Conservation (phyloP, 1,284 basidiomycete genomes). For the Cerioporus squamosus region DNA sequence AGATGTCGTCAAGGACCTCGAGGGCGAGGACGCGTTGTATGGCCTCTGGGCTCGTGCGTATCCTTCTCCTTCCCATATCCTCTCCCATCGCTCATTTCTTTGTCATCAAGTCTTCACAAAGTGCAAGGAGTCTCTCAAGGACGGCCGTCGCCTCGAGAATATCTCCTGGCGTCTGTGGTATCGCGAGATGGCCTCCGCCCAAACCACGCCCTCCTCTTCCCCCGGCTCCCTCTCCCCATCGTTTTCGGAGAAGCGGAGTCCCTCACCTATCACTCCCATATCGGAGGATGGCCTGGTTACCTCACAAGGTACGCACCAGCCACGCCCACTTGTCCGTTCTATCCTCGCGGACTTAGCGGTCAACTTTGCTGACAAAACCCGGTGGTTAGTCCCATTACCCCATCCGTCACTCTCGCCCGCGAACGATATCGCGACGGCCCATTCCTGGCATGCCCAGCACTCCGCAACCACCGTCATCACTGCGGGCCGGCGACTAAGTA, state of each 20-base stretch:
- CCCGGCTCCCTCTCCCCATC: constrained; percentile 37
- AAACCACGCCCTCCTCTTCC: constrained; percentile 35
- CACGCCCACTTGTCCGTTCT: neutral
- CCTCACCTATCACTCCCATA: constrained; percentile 38
- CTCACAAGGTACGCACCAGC: constrained; percentile 17
- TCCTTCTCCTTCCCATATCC: constrained; percentile 4
- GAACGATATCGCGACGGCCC: constrained; percentile 20
- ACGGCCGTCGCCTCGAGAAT: constrained; percentile 82
- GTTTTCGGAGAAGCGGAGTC: constrained; percentile 27
- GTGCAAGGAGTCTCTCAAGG: constrained; percentile 77
- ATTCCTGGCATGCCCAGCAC: constrained; percentile 34
- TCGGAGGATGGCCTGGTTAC: constrained; percentile 33
- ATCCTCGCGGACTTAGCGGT: constrained; percentile 13
- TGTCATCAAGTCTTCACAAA: constrained; percentile 74
- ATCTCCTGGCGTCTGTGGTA: constrained; percentile 88
- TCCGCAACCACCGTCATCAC: constrained; percentile 25
- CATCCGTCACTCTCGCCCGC: constrained; percentile 9
- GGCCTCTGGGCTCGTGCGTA: constrained; percentile 66
- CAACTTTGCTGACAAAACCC: constrained; percentile 1
- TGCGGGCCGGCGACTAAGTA: constrained; percentile 30
- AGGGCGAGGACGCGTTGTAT: constrained; percentile 65
- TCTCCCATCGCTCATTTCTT: constrained; percentile 14
- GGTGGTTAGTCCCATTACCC: constrained; percentile 8
- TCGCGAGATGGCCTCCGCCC: constrained; percentile 55
- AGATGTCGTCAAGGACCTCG: constrained; percentile 66